A percentile compares a stretch with the other conserved stretches of the same genome.
Conservation (phyloP, 768 basidiomycete species). For the Boletus tomentosulus region DNA sequence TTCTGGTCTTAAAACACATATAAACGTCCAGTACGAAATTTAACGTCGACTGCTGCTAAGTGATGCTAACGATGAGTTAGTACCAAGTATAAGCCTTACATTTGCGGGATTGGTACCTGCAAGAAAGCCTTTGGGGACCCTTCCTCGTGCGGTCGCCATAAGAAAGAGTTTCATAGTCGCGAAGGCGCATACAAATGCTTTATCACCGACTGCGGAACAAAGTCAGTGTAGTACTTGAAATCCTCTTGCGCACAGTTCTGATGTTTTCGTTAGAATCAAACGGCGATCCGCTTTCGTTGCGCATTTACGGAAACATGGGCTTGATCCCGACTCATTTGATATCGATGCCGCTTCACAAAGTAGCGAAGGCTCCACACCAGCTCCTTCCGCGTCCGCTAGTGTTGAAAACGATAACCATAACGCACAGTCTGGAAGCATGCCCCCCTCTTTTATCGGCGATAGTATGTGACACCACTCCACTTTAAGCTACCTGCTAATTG, state of each 20-base stretch:
- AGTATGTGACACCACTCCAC: slow-evolving; percentile 12
- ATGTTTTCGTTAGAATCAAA: slow-evolving; percentile 47
- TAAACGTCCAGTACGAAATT: slow-evolving; percentile 58
- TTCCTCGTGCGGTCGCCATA: slow-evolving; percentile 64
- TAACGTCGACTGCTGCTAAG: neutral
- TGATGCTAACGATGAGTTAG: slow-evolving; percentile 31
- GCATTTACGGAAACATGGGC: slow-evolving; percentile 51
- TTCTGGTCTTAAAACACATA: slow-evolving; percentile 59
- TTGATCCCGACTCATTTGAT: slow-evolving; percentile 24
- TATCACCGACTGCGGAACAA: slow-evolving; percentile 42
- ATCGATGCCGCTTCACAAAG: slow-evolving; percentile 17
- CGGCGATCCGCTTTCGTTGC: slow-evolving; percentile 53
- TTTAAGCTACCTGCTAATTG: neutral
- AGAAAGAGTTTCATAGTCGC: slow-evolving; percentile 51
- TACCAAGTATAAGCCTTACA: slow-evolving; percentile 47
- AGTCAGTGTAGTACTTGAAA: slow-evolving; percentile 28
- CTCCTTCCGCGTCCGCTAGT: slow-evolving; percentile 1
- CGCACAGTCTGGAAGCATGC: slow-evolving; percentile 5
- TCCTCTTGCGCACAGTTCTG: neutral
- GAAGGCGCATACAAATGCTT: slow-evolving; percentile 45
- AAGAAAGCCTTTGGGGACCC: slow-evolving; percentile 58
- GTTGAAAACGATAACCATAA: neutral
- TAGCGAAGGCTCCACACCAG: slow-evolving; percentile 13
- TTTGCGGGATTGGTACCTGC: slow-evolving; percentile 48
- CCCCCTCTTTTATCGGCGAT: slow-evolving; percentile 4